Base-by-base conservation (phyloP, 108 stramenopile genomes). In the Pseudonitzschia pungens region DNA sequence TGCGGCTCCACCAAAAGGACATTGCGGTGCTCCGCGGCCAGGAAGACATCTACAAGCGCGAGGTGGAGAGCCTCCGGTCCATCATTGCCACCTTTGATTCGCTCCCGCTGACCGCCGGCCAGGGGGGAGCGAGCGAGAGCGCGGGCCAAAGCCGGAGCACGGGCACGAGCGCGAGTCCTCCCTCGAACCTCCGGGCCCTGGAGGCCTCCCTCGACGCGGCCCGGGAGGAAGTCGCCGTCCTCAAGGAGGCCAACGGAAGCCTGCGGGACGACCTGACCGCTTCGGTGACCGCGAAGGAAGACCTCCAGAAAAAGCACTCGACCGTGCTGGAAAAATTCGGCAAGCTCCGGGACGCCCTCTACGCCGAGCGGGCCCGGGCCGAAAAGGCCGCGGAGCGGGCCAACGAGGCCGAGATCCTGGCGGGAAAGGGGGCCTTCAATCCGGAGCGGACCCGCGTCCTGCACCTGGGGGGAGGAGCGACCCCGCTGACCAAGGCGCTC, bases 401-500 rank as follows among this genome's bases (percentile, higher is more conserved):
- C 16, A 69, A 71, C 18, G 58, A 87, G 24, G 92, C 92, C 21
- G 92, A 93, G 68, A 83, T 81, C 21, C 70, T 93, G 56, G 89
- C 91, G 1, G 95, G 95, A n/a, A 93, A 93, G 80, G 95, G 95
- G 21, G 81, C 85, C 9, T 93, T 87, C 79, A 89, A 94, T 78
- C 67, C 83, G 7, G 84, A 93, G 21, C 74, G 70, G 15, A 91
- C 92, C 7, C 84, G 91, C 5, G 89, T 91, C 12, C 54, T 96
- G 29, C 95, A 96, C 69, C 60, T 96, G 52, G 60, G n/a, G n/a
- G n/a, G n/a, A n/a, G n/a, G 87, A 68, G 68, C 81, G 20, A 93
- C 92, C 76, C 95, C 95, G 33, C 59, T 90, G 40, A 75, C 81
- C 11, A 81, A 87, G 65, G 90, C 95, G 0, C 64, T 92, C 50